phyloP scores from a whole-genome alignment of 148 eudicot genomes.

The Cornus florida region DNA sequence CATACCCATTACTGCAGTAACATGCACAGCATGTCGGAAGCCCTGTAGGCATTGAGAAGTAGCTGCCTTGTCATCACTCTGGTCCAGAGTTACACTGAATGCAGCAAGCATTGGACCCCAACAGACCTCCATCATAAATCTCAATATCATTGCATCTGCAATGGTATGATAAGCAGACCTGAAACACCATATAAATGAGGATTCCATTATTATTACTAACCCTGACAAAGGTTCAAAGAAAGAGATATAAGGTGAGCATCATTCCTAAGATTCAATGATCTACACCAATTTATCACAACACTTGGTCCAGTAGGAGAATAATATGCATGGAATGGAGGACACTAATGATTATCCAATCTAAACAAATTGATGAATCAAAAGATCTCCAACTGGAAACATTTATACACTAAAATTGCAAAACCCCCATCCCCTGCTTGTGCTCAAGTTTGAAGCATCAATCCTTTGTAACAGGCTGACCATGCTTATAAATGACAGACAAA shows the following conservation, averaged over 20 bases:
- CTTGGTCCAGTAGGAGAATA: too few species aligned
- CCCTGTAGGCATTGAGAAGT: conserved; percentile 89
- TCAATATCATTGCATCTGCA: conserved; percentile 80
- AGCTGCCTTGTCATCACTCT: conserved; percentile 90
- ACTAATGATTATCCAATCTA: not conserved
- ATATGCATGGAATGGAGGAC: not conserved
- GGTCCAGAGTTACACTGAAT: conserved; percentile 95
- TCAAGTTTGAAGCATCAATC: not conserved
- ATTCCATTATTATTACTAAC: not conserved
- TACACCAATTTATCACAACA: too few species aligned
- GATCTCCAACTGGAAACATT: not conserved
- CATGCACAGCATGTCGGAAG: conserved; percentile 90
- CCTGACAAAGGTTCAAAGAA: too few species aligned
- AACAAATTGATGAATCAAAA: not conserved
- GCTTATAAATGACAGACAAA: not conserved
- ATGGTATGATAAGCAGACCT: conserved; percentile 76
- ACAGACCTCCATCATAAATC: conserved; percentile 97
- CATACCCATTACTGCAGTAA: conserved; percentile 92
- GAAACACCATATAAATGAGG: conserved; percentile 26
- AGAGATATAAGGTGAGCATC: too few species aligned
- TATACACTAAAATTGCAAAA: not conserved
- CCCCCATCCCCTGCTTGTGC: not conserved
- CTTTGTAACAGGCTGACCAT: not conserved
- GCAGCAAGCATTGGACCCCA: conserved; percentile 99
- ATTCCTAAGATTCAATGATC: too few species aligned